Percentiles rank a stretch among this genome's conserved stretches.
Conservation (phyloP, 495 filamentous ascomycete species). For the Peziza echinospora region DNA sequence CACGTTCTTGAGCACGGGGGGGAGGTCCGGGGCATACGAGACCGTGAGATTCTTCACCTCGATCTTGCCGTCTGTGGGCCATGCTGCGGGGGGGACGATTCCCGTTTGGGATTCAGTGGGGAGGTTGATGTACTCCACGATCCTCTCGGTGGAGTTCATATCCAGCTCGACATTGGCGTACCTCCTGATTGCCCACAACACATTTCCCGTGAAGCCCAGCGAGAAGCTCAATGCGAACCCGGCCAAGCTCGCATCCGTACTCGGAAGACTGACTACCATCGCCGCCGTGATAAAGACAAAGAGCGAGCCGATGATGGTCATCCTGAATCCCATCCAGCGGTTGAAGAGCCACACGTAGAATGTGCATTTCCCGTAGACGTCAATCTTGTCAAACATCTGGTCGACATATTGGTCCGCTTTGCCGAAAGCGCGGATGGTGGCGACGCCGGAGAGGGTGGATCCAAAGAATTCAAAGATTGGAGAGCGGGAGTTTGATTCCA, state of each 20-base stretch:
- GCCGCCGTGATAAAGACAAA: conserved; percentile 44
- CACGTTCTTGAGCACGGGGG: conserved; percentile 53
- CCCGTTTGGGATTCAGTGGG: conserved; percentile 44
- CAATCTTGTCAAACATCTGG: conserved; percentile 43
- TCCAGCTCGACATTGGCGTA: conserved; percentile 50
- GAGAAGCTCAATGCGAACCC: conserved; percentile 53
- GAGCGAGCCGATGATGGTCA: conserved; percentile 45
- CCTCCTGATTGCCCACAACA: conserved; percentile 38
- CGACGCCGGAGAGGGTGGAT: conserved; percentile 44
- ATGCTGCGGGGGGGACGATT: conserved; percentile 44
- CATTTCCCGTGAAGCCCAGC: conserved; percentile 28
- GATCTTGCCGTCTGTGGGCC: conserved; percentile 57
- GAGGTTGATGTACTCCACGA: conserved; percentile 58
- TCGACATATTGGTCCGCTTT: conserved; percentile 40
- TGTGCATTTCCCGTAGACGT: conserved; percentile 37
- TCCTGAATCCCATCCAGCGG: conserved; percentile 52
- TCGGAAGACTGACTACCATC: conserved; percentile 38
- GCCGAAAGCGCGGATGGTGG: conserved; percentile 55
- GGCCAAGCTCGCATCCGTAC: conserved; percentile 51
- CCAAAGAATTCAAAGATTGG: conserved; percentile 63
- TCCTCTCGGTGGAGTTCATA: conserved; percentile 69
- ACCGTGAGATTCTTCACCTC: conserved; percentile 54
- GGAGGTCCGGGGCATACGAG: conserved; percentile 53
- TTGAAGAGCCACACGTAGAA: conserved; percentile 53
- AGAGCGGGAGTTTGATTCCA: conserved; percentile 50